These are phyloP conservation scores for Exophiala aquamarina DNA, from an alignment of 2,329 filamentous ascomycete species.

Conservation along the genomic window DNA sequence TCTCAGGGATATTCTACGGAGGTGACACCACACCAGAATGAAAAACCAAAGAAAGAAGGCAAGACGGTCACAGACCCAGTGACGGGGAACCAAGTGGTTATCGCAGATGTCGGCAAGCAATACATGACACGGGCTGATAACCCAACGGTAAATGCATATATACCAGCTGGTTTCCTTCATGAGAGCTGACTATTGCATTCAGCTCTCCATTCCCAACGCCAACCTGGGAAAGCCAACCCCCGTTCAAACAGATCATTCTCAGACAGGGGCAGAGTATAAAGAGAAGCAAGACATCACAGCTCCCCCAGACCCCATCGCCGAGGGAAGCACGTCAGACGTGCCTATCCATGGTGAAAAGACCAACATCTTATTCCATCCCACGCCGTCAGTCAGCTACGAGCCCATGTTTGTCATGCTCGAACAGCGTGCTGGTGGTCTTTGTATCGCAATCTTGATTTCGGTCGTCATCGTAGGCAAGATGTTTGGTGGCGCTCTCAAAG, in stretches of 20 bases:
- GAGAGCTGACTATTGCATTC: conserved; percentile 11
- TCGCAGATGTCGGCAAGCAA: conserved; percentile 74
- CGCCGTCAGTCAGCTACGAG: conserved; percentile 83
- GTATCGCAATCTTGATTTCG: conserved; percentile 66
- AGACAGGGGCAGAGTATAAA: conserved; percentile 78
- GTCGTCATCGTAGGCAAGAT: conserved; percentile 76
- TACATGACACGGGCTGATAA: conserved; percentile 70
- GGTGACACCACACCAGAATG: conserved; percentile 48
- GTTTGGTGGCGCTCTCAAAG: conserved; percentile 75
- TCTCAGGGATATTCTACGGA: conserved; percentile 34
- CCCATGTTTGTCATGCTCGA: conserved; percentile 81
- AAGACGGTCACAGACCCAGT: conserved; percentile 80
- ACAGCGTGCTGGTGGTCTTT: conserved; percentile 69
- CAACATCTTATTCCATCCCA: conserved; percentile 93
- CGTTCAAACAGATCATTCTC: conserved; percentile 67
- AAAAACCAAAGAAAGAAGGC: conserved; percentile 46
- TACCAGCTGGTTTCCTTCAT: background rate
- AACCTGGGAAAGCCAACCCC: conserved; percentile 71
- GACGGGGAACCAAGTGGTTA: conserved; percentile 80
- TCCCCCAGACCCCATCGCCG: conserved; percentile 80
- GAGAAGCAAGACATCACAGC: conserved; percentile 84
- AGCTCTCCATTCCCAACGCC: conserved; percentile 85
- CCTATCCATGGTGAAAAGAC: conserved; percentile 96
- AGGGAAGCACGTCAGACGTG: conserved; percentile 85
- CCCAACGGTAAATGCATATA: conserved; percentile 57